A percentile compares a stretch with the other conserved stretches of the same genome.
Conservation (phyloP, 768 basidiomycete genomes). For the Termitomyces sp. region DNA sequence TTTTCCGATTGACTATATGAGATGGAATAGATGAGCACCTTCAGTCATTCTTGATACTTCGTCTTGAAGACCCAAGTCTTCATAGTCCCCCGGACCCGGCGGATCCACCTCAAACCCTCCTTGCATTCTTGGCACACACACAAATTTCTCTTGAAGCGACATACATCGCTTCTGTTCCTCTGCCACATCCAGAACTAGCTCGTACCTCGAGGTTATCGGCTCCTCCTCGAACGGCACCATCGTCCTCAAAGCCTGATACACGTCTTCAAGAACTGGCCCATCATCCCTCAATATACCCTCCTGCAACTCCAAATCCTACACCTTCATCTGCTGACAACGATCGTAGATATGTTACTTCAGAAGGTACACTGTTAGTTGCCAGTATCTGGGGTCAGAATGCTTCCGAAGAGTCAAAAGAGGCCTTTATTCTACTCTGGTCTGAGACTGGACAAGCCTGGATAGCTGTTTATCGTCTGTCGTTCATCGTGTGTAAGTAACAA, state of each 20-base stretch:
- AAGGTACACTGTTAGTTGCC: conserved; percentile 69
- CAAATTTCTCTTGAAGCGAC: conserved; percentile 80
- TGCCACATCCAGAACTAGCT: conserved; percentile 28
- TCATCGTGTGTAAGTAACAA: conserved; percentile 69
- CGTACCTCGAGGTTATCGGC: conserved; percentile 34
- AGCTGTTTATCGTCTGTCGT: conserved; percentile 70
- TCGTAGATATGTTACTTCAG: conserved; percentile 68
- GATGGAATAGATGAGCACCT: conserved; percentile 50
- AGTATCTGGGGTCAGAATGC: conserved; percentile 70
- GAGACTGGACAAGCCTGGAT: conserved; percentile 60
- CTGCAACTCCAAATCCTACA: conserved; percentile 79
- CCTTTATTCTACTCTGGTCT: conserved; percentile 65
- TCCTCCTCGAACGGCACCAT: conserved; percentile 52
- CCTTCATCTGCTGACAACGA: conserved; percentile 72
- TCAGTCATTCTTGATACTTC: conserved; percentile 40
- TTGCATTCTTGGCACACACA: conserved; percentile 60
- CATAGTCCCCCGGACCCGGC: conserved; percentile 28
- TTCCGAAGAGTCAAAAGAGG: conserved; percentile 42
- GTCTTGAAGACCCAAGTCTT: conserved; percentile 57
- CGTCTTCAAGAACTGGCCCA: conserved; percentile 28
- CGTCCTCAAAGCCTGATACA: conserved; percentile 33
- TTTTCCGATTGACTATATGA: conserved; percentile 13
- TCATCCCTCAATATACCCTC: conserved; percentile 73
- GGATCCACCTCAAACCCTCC: conserved; percentile 40
- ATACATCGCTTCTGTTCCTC: conserved; percentile 58